These are phyloP conservation scores for Hypoxylon sp. DNA, from an alignment of 2,329 filamentous ascomycete genomes.

Conservation along the genomic window DNA sequence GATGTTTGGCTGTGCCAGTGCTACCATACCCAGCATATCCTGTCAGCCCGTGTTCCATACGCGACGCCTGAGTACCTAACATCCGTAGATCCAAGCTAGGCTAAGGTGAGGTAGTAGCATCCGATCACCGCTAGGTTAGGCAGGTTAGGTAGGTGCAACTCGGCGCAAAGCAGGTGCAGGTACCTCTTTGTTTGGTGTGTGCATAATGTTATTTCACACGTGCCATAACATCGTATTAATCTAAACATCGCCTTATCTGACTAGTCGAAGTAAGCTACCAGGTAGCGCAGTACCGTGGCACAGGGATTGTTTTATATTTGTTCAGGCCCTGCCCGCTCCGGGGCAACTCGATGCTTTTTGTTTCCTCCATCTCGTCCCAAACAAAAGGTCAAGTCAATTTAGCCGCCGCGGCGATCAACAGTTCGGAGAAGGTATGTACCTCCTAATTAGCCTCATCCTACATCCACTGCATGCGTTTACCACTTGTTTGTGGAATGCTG, in stretches of 20 bases:
- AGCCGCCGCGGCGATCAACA: conserved; percentile 39
- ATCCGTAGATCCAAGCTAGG: conserved; percentile 15
- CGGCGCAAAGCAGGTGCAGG: conserved; percentile 12
- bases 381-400: conserved; percentile 34
- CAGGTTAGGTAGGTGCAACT: background rate
- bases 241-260: conserved; percentile 41
- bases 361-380: conserved; percentile 23
- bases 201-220: conserved; percentile 36
- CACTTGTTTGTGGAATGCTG: background rate
- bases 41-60: conserved; percentile 25
- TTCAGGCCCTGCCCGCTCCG: conserved; percentile 25
- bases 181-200: conserved; percentile 19
- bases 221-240: conserved; percentile 39
- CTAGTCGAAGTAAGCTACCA: conserved; percentile 7
- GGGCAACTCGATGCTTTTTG: conserved; percentile 11
- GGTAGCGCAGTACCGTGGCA: conserved; percentile 5
- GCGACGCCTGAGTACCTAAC: background rate
- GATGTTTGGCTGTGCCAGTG: conserved; percentile 19
- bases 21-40: conserved; percentile 26
- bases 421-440: conserved; percentile 24
- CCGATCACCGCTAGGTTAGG: conserved; percentile 34
- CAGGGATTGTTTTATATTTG: conserved; percentile 39
- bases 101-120: conserved; percentile 17
- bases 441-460: conserved; percentile 1
- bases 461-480: background rate